phyloP scores from a whole-genome alignment of 441 rosid genomes.

The Biscutella laevigata region DNA sequence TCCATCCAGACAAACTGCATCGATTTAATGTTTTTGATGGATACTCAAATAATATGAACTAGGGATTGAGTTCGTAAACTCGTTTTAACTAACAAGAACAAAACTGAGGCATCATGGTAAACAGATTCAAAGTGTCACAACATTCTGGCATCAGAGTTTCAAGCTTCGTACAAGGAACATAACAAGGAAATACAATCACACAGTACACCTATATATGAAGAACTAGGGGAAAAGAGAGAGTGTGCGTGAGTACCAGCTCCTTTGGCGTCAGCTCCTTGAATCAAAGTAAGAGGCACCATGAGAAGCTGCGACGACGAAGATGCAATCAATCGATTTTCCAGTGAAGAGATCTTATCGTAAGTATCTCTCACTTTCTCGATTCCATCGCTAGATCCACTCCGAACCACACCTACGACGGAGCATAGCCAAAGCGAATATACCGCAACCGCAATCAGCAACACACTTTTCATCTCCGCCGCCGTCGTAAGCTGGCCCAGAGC shows the following conservation, averaged over 20 bases:
- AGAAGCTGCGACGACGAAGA: slow-evolving; percentile 35
- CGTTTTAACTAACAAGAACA: background rate
- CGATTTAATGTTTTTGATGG: background rate
- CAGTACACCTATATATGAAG: too few relatives aligned
- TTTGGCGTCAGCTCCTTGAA: slow-evolving; percentile 65
- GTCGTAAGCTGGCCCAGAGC: background rate
- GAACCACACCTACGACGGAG: slow-evolving; percentile 16
- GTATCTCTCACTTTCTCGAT: slow-evolving; percentile 25
- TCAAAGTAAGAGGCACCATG: slow-evolving; percentile 74
- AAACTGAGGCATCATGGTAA: background rate
- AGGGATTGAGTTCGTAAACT: background rate
- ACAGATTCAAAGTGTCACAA: background rate
- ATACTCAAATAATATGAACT: background rate
- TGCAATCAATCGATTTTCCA: slow-evolving; percentile 24
- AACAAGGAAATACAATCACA: too few relatives aligned
- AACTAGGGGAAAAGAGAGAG: background rate
- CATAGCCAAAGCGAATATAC: slow-evolving; percentile 16
- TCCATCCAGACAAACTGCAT: slow-evolving; percentile 61
- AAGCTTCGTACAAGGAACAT: background rate
- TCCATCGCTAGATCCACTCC: slow-evolving; percentile 36
- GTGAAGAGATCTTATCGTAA: slow-evolving; percentile 27
- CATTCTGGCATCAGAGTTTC: background rate
- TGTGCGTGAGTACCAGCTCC: slow-evolving; percentile 71
- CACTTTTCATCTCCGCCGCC: slow-evolving; percentile 4
- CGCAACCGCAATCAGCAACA: slow-evolving; percentile 1